Evolutionary conservation across 1,139 yeast genomes (phyloP).

Genomic region (Debaryomycetaceae sp.): DNA sequence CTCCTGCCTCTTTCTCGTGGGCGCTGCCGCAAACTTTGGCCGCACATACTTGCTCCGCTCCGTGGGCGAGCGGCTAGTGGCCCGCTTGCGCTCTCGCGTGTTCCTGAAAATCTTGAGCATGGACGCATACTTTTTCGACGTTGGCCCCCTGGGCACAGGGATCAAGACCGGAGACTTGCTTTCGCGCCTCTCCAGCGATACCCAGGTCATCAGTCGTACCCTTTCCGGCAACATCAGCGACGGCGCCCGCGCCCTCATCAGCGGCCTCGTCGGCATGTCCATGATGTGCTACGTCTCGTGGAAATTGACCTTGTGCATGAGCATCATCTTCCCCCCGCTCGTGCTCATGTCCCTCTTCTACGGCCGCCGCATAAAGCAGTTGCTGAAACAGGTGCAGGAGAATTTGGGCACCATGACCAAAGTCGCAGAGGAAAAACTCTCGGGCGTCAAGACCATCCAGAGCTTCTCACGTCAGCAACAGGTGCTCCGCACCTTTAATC

Average conservation of each 20-base stretch:
- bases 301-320: slow-evolving; percentile 64
- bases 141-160: slow-evolving; percentile 40
- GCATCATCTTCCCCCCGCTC: slow-evolving; percentile 74
- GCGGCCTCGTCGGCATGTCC: slow-evolving; percentile 67
- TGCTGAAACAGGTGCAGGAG: slow-evolving; percentile 72
- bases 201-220: slow-evolving; percentile 79
- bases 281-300: slow-evolving; percentile 89
- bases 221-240: slow-evolving; percentile 86
- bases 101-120: slow-evolving; percentile 71
- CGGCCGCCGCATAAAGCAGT: slow-evolving; percentile 67
- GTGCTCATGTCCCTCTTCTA: slow-evolving; percentile 64
- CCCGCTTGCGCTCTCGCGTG: slow-evolving; percentile 66
- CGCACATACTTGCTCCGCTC: slow-evolving; percentile 63
- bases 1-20: slow-evolving; percentile 46
- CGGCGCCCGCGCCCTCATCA: slow-evolving; percentile 71
- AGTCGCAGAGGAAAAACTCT: slow-evolving; percentile 84
- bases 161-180: slow-evolving; percentile 87
- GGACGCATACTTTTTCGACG: slow-evolving; percentile 88
- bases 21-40: slow-evolving; percentile 73
- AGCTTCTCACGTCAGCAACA: slow-evolving; percentile 75
- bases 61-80: slow-evolving; percentile 79
- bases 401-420: slow-evolving; percentile 80
- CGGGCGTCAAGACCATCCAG: slow-evolving; percentile 79
- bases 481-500: slow-evolving; percentile 38
- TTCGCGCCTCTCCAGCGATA: slow-evolving; percentile 78